A percentile compares a stretch with the other conserved stretches of the same genome.
These are phyloP conservation scores for Boletus sp. DNA, from an alignment of 1,284 basidiomycete genomes.

Conservation along the genomic window DNA sequence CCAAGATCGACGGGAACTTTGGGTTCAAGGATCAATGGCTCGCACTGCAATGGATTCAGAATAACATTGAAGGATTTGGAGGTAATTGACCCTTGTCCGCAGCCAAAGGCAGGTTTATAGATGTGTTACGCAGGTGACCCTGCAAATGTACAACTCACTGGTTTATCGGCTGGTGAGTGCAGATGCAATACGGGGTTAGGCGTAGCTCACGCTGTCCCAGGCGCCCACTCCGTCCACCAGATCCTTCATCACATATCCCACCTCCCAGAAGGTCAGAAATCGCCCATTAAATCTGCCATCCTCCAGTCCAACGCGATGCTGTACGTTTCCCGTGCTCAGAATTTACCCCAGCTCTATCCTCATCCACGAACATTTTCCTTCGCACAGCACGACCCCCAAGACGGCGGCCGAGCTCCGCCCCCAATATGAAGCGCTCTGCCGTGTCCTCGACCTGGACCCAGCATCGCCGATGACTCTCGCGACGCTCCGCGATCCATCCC, in stretches of 20 bases:
- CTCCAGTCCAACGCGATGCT: constrained; percentile 32
- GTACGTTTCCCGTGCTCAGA: constrained; percentile 15
- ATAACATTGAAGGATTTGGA: constrained; percentile 22
- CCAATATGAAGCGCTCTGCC: constrained; percentile 62
- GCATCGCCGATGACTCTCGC: constrained; percentile 43
- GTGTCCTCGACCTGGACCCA: constrained; percentile 52
- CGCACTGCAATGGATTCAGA: constrained; percentile 26
- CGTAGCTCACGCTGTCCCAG: constrained; percentile 31
- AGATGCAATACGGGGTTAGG: background rate
- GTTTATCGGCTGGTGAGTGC: constrained; percentile 62
- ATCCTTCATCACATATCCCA: constrained; percentile 65
- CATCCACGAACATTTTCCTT: background rate
- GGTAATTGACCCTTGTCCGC: constrained; percentile 28
- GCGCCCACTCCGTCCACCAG: constrained; percentile 73
- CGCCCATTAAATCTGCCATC: constrained; percentile 64
- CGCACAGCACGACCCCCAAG: constrained; percentile 46
- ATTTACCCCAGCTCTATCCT: background rate
- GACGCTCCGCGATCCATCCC: constrained; percentile 38
- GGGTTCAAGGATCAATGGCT: constrained; percentile 68
- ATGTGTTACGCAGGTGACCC: background rate
- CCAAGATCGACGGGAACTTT: constrained; percentile 62
- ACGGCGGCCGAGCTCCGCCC: constrained; percentile 51
- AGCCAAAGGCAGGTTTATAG: background rate
- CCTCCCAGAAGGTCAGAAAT: constrained; percentile 48
- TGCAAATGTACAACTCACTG: constrained; percentile 42